Base-by-base conservation (phyloP, 352 stramenopile genomes). In the Globisporangium iwayamae region DNA sequence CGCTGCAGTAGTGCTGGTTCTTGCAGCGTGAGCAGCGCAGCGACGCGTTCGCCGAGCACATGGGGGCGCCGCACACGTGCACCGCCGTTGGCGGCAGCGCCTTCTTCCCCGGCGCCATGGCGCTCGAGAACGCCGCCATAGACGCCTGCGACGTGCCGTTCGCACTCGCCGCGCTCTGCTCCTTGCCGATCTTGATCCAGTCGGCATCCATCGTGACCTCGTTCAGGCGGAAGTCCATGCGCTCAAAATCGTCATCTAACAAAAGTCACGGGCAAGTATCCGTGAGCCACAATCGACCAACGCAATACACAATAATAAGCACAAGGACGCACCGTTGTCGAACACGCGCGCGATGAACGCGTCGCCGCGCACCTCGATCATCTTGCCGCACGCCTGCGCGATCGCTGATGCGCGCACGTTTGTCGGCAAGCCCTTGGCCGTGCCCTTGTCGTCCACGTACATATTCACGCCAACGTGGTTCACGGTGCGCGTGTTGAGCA, bases 361-460 rank as follows among this genome's bases (percentile, higher is more conserved):
- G 60, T 96, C 88, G 20, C 88, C 86, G 53, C 86, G 85, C 52
- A 96, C 85, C 67, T 96, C 83, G 53, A 93, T 71, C 76, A 91
- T 82, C 60, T 87, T 88, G 28, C 87, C 85, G 61, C 87, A 94
- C 1, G 83, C 85, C 66, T 93, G 82, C 6, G 79, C 83, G 57
- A 96, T 92, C 16, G 85, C 81, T 16, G 81, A 93, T 8, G 88
- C 88, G 48, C 88, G 87, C 38, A 81, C 63, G 46, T 96, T 96
- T 36, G 81, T 83, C 10, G 85, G 71, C 18, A 96, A 66, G 1
- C 81, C 81, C 71, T 96, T 96, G 53, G 88, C 85, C 13, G 87
- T 94, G 58, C 88, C 88, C 65, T 94, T 96, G 71, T 96, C 88
- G 66, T 96, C 88, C 53, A 96, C 88, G 66, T 96, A 96, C 81